Percentiles rank a stretch among this genome's conserved stretches.
phyloP scores from a whole-genome alignment of 2,329 filamentous ascomycete species.

The Chalara sp. region DNA sequence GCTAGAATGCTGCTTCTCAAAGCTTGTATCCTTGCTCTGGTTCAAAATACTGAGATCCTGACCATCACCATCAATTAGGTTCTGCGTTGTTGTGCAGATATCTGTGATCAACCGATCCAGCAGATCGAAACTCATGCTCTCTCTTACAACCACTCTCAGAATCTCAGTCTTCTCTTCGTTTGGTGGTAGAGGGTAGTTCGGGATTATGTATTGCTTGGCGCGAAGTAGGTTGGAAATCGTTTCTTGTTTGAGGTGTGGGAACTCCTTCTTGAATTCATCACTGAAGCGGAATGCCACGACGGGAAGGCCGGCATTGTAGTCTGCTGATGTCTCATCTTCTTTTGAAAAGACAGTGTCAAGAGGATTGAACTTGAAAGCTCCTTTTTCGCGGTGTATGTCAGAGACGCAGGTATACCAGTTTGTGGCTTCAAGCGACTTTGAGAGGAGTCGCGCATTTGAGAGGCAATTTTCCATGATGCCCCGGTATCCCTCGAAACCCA shows the following conservation, averaged over 20 bases:
- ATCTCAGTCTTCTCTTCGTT: constrained; percentile 57
- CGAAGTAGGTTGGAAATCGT: constrained; percentile 55
- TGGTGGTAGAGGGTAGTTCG: constrained; percentile 62
- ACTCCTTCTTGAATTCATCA: constrained; percentile 53
- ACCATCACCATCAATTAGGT: constrained; percentile 37
- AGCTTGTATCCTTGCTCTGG: constrained; percentile 27
- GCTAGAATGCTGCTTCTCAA: constrained; percentile 32
- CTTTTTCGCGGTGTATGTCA: constrained; percentile 56
- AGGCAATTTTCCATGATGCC: constrained; percentile 61
- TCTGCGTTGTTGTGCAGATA: constrained; percentile 53
- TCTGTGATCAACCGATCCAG: constrained; percentile 57
- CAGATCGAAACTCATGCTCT: constrained; percentile 62
- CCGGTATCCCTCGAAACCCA: constrained; percentile 60
- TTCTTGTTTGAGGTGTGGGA: constrained; percentile 58
- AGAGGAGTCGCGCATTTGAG: constrained; percentile 56
- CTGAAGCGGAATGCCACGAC: constrained; percentile 62
- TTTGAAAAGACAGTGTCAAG: constrained; percentile 30
- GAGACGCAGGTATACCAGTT: constrained; percentile 60
- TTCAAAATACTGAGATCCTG: constrained; percentile 37
- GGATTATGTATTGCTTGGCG: constrained; percentile 64
- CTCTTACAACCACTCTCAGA: constrained; percentile 58
- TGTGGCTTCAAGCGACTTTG: constrained; percentile 56
- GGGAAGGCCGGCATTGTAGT: constrained; percentile 58
- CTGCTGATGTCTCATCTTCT: constrained; percentile 45
- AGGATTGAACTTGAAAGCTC: constrained; percentile 31